Base-by-base conservation (phyloP, 2,329 filamentous ascomycete genomes). In the Xylariales sp. region DNA sequence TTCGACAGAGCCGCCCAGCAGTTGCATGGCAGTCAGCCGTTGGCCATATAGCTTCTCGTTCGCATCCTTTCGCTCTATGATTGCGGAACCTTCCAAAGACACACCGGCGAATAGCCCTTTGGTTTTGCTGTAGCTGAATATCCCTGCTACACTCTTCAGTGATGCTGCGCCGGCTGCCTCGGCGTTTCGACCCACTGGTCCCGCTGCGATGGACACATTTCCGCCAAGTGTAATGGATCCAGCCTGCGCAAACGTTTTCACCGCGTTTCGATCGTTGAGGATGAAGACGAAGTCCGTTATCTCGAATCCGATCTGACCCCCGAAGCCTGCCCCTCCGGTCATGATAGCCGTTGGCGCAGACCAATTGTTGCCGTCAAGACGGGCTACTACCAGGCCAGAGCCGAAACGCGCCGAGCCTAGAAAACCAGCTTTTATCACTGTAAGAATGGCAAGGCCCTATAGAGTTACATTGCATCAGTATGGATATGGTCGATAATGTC, bases 81-180 rank as follows among this genome's bases (percentile, higher is more conserved):
- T 84, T 40, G 87, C 89, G 47, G 86, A 91, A 16, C 93, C 93
- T 63, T 98, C 93, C 51, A 98, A 71, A 53, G 87, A 94, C 35
- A 98, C 90, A 59, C 93, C 93, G 4, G 93, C 93, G 55, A 98
- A 98, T 22, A 98, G 70, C 15, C 93, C 93, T 70, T 96, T 97
- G 10, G 93, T 98, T 69, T 96, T 97, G 62, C 86, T 93, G 73
- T 98, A 98, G 56, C 87, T 88, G 71, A 98, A 98, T 37, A 98
- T 84, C 40, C 88, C 93, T 0, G 90, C 86, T 7, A 97, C 85
- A 48, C 88, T 83, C 70, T 82, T 91, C 49, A 95, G 74, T 52
- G 88, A 95, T 6, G 93, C 93, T 11, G 90, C 91, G 49, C 93
- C 93, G 25, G 93, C 91, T 10, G 93, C 93, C 65, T 98, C 93